These are phyloP conservation scores for Dacryopinax primogenitus DNA, from an alignment of 768 basidiomycete genomes.

Conservation along the genomic window DNA sequence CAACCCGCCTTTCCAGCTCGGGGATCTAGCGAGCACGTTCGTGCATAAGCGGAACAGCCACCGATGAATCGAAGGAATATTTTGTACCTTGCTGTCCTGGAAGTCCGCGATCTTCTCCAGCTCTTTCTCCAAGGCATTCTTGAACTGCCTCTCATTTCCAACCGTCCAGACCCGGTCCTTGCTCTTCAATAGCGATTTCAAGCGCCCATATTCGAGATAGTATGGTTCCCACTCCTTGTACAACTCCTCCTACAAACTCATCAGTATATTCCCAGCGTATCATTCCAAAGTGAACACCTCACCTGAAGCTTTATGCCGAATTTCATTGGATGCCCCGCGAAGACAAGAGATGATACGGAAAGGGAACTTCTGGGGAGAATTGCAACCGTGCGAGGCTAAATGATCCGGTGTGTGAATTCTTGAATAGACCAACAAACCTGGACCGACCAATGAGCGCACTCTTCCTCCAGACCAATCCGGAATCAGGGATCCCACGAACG, in stretches of 20 bases:
- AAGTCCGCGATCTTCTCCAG: conserved; percentile 91
- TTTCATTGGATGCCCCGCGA: background rate
- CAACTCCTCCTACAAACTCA: conserved; percentile 58
- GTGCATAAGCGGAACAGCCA: background rate
- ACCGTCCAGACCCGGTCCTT: conserved; percentile 47
- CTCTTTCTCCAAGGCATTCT: conserved; percentile 62
- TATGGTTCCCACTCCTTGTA: conserved; percentile 85
- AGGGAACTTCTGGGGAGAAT: background rate
- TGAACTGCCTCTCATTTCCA: conserved; percentile 72
- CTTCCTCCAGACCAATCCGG: background rate
- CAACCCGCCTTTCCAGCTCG: conserved; percentile 70
- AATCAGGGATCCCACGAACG: conserved; percentile 8
- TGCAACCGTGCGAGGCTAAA: conserved; percentile 2
- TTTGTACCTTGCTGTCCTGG: conserved; percentile 66
- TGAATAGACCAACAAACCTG: background rate
- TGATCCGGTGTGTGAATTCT: background rate
- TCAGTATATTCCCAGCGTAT: no score
- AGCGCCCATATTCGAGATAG: conserved; percentile 78
- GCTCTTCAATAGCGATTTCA: conserved; percentile 74
- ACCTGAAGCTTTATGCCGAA: conserved; percentile 5
- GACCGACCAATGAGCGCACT: background rate
- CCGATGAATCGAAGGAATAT: conserved; percentile 14
- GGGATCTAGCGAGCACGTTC: conserved; percentile 40
- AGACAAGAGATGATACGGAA: conserved; percentile 3
- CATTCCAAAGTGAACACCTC: background rate